These are phyloP conservation scores for Petrea volubilis DNA, from an alignment of 257 asterid genomes.

Conservation along the genomic window DNA sequence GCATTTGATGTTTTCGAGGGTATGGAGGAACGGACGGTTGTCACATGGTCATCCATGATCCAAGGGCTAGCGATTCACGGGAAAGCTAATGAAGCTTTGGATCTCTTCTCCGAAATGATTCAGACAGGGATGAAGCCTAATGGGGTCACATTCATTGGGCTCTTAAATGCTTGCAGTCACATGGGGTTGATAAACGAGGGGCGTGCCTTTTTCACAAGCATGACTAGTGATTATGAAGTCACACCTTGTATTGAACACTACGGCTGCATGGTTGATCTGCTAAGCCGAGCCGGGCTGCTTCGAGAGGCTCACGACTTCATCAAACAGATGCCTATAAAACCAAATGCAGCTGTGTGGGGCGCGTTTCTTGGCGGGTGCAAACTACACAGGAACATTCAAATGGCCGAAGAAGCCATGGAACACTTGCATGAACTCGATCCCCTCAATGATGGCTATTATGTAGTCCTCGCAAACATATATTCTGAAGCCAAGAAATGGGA, in stretches of 20 bases:
- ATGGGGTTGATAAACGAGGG: conserved; percentile 61
- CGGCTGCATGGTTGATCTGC: conserved; percentile 81
- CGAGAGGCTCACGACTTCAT: conserved; percentile 56
- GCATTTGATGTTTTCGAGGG: conserved; percentile 49
- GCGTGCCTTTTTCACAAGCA: conserved; percentile 44
- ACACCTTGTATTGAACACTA: conserved; percentile 63
- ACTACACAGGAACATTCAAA: conserved; percentile 53
- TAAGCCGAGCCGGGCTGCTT: conserved; percentile 68
- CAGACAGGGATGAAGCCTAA: conserved; percentile 55
- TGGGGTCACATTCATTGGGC: conserved; percentile 63
- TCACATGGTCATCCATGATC: conserved; percentile 79
- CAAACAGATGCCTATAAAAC: conserved; percentile 48
- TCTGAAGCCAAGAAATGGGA: conserved; percentile 40
- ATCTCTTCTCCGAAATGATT: conserved; percentile 54
- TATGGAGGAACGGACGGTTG: conserved; percentile 47
- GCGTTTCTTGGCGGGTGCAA: conserved; percentile 76
- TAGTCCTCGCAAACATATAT: conserved; percentile 56
- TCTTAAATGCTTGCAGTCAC: conserved; percentile 68
- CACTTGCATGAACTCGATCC: conserved; percentile 47
- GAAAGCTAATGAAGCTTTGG: conserved; percentile 47
- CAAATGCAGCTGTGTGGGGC: conserved; percentile 74
- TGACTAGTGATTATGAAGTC: conserved; percentile 49
- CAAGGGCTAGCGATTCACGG: conserved; percentile 77
- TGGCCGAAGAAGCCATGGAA: conserved; percentile 54
- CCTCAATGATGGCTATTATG: conserved; percentile 58